phyloP scores from a whole-genome alignment of 495 filamentous ascomycete genomes.

The Saxophila tyrrhenica region DNA sequence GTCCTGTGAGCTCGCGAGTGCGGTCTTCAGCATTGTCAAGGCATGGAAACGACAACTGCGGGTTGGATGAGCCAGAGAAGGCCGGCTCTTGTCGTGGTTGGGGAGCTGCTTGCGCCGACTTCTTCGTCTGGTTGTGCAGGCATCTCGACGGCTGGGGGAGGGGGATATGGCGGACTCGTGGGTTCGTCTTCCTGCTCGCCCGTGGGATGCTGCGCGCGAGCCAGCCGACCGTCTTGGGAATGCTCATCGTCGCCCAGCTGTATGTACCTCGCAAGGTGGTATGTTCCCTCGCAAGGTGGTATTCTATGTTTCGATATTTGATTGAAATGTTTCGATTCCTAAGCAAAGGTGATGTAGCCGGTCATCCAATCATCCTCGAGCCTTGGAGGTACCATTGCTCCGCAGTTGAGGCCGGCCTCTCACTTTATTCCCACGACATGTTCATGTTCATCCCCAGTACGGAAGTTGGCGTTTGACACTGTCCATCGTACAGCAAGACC shows the following conservation, averaged over 20 bases:
- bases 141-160: neutral
- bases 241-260: conserved; percentile 7
- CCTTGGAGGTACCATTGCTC: too few relatives aligned
- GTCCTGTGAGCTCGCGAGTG: conserved; percentile 59
- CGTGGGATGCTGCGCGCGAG: conserved; percentile 3
- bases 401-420: neutral
- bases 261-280: too few relatives aligned
- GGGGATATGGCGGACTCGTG: neutral
- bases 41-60: conserved; percentile 88
- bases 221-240: neutral
- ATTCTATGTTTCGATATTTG: neutral
- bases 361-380: neutral
- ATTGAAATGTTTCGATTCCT: too few relatives aligned
- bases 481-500: too few relatives aligned
- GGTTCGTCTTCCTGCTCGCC: conserved; percentile 4
- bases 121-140: conserved; percentile 2
- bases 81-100: conserved; percentile 2
- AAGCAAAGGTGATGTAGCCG: neutral
- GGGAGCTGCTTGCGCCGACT: conserved; percentile 13
- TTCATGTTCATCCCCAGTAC: too few relatives aligned
- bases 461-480: too few relatives aligned
- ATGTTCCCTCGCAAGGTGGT: too few relatives aligned
- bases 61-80: conserved; percentile 56
- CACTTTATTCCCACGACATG: neutral
- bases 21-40: conserved; percentile 82